Evolutionary conservation across 805 yeast species (phyloP).

Genomic region (Debaryomyces prosopidis): DNA sequence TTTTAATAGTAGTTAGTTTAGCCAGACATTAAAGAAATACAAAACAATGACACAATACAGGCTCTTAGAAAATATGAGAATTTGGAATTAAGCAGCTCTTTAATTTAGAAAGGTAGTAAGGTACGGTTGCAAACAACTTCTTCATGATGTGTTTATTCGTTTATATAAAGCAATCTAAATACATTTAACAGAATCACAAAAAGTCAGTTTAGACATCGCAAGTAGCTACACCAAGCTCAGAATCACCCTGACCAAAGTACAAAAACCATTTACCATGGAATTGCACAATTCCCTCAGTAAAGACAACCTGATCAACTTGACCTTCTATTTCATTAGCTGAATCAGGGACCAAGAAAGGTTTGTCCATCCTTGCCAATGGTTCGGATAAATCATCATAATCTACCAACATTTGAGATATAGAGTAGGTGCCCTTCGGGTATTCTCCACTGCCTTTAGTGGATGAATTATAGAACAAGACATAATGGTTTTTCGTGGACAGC

Average conservation of each 20-base stretch:
- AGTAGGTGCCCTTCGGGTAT: conserved; percentile 30
- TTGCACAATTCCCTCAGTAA: conserved; percentile 45
- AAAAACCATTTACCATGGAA: conserved; percentile 42
- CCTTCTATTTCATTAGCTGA: conserved; percentile 34
- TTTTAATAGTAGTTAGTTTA: no score
- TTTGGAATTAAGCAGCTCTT: no score
- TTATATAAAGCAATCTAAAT: background rate
- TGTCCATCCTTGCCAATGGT: conserved; percentile 39
- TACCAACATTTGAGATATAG: conserved; percentile 40
- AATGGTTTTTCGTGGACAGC: conserved; percentile 29
- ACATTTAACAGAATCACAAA: background rate
- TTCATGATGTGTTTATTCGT: background rate
- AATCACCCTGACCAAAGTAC: conserved; percentile 45
- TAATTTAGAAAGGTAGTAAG: no score
- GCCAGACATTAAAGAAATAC: no score
- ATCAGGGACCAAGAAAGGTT: conserved; percentile 36
- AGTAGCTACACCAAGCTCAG: conserved; percentile 44
- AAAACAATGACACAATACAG: no score
- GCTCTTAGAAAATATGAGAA: no score
- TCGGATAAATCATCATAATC: conserved; percentile 39
- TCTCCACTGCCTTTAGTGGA: conserved; percentile 38
- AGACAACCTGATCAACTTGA: conserved; percentile 43
- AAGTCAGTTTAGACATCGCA: conserved; percentile 14
- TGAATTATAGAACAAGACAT: conserved; percentile 39
- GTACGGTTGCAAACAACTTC: no score